Evolutionary conservation across 1,284 basidiomycete species (phyloP), one percentile per base, ranked within the genome.

Genomic region (Sanghuangporus baumii): DNA sequence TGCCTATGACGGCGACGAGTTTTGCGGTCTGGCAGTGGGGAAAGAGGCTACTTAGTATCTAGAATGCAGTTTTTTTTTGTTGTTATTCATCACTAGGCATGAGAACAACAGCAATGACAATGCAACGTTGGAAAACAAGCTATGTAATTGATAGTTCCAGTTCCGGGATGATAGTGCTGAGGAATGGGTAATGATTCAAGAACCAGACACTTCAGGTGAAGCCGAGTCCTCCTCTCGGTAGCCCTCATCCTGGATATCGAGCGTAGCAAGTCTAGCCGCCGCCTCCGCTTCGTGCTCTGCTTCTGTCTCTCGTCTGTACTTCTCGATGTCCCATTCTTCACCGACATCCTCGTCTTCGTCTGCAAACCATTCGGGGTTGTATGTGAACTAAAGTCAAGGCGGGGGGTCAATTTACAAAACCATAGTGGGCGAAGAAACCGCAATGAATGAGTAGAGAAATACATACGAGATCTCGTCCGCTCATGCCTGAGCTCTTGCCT

Each of bases 301-400:
- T 67, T 89, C 85, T 69, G 85, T 79, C 73, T 86, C 74, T 62
- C 77, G 76, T 65, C 88, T 78, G 72, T 86, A 91, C 66, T 82
- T 79, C 43, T 78, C 74, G 41, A 91, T 72, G 74, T 92, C 89
- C 87, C 87, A 91, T 37, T 88, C 87, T 34, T 89, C 85, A 65
- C 79, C 86, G 38, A 85, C 90, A 11, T 80, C 89, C 6, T 89
- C 92, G 14, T 93, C 92, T 63, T 88, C 85, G 69, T 96, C 94
- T 68, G 85, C 86, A 77, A 96, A 94, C 87, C 96, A 91, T 71
- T 98, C 93, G 16, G 94, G 93, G 74, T 98, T 96, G 82, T 94
- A 96, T 75, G 93, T 88, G 83, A 96, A 96, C 91, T 92, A 67
- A 7, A 68, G 64, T 31, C 26, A 31, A 31, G 26, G 26, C 5